Percentiles rank a stretch among this genome's conserved stretches.
Conservation (phyloP, 2,329 filamentous ascomycete species). For the Ceratocystis diversiconidia region DNA sequence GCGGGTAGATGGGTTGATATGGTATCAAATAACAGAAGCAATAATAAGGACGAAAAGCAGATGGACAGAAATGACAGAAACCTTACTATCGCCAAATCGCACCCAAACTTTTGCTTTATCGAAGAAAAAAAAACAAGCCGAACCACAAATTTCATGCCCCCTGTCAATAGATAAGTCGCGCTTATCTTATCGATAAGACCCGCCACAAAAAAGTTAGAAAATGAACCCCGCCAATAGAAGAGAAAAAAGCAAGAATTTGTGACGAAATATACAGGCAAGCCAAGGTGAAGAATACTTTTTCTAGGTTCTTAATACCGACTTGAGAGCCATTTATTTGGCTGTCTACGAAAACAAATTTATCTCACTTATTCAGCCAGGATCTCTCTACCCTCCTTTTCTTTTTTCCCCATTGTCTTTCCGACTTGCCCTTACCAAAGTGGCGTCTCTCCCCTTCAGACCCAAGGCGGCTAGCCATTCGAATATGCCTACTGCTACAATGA, state of each 20-base stretch:
- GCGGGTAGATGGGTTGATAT: too few species aligned
- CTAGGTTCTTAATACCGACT: background rate
- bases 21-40: too few species aligned
- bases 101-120: background rate
- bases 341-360: background rate
- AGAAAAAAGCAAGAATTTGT: too few species aligned
- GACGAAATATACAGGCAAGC: constrained; percentile 7
- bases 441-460: constrained; percentile 70
- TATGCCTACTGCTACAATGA: constrained; percentile 49
- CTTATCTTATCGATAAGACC: constrained; percentile 18
- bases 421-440: constrained; percentile 34
- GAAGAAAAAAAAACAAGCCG: background rate
- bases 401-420: background rate
- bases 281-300: background rate
- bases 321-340: background rate
- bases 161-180: background rate
- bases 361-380: background rate
- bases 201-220: constrained; percentile 23
- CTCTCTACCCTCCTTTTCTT: background rate
- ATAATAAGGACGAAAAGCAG: too few species aligned
- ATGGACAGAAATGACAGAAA: too few species aligned
- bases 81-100: too few species aligned
- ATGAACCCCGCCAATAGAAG: constrained; percentile 14
- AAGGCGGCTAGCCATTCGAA: constrained; percentile 62
- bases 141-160: constrained; percentile 8